A percentile compares a stretch with the other conserved stretches of the same genome.
Conservation (phyloP, 257 asterid genomes). For the Solanum rostratum region DNA sequence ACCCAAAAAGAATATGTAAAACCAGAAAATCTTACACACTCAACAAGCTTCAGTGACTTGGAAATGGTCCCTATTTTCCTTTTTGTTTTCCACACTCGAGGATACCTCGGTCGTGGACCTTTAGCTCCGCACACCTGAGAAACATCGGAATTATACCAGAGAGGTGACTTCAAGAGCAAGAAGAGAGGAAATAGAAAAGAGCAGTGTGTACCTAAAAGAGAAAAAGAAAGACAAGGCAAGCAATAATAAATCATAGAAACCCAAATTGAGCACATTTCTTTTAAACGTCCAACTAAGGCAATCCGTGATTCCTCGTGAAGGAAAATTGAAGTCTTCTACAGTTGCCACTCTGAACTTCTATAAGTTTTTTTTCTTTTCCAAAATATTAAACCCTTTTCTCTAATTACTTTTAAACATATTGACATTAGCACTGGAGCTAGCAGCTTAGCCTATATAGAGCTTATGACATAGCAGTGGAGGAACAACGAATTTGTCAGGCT, state of each 20-base stretch:
- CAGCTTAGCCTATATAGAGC: background rate
- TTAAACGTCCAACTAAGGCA: background rate
- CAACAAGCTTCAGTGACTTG: constrained; percentile 71
- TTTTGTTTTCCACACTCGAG: constrained; percentile 82
- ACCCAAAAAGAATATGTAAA: background rate
- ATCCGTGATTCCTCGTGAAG: background rate
- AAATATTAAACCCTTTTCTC: background rate
- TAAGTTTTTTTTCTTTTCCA: background rate
- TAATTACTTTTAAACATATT: background rate
- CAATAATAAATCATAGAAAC: background rate
- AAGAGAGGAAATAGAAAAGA: background rate
- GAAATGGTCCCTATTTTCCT: constrained; percentile 76
- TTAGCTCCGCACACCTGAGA: constrained; percentile 74
- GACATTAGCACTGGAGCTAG: background rate
- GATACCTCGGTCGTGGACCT: constrained; percentile 94
- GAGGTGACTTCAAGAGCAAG: background rate
- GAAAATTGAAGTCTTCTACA: background rate
- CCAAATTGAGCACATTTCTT: background rate
- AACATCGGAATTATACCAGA: background rate
- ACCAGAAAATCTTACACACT: constrained; percentile 50
- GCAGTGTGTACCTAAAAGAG: background rate
- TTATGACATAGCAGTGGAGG: background rate
- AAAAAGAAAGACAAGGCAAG: background rate
- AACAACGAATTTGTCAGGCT: background rate
- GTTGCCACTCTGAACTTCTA: background rate